Evolutionary conservation across 768 basidiomycete genomes (phyloP), one percentile per base, ranked within the genome.

Genomic region (Suillus discolor): DNA sequence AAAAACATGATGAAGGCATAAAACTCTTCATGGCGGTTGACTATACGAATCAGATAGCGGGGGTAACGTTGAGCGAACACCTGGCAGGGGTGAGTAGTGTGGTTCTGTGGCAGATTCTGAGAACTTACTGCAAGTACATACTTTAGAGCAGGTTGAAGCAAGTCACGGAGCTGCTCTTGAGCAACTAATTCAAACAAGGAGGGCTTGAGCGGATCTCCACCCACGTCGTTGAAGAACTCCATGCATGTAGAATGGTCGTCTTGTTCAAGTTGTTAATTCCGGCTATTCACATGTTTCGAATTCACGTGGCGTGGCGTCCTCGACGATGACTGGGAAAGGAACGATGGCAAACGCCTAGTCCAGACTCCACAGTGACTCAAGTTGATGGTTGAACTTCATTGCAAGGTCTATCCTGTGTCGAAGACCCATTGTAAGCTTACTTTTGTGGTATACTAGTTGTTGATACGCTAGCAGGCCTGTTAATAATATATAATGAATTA

Each of bases 1-100:
- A 95, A 83, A 62, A 96, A 79, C 90, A 99, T 93, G 67, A 97
- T 82, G 16, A 85, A 69, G 1, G 96, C 93, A 71, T 97, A 99
- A 77, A 97, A 94, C 75, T 98, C 96, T 76, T 99, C 97, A 81
- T 99, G 97, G 39, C 88, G 82, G 76, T 99, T 98, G 18, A 97
- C 93, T 62, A 99, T 83, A 20, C 90, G 89, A 51, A 99, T 79
- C 38, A 99, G 85, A 77, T 98, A 96, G 63, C 97, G 87, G 7
- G 97, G 97, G 75, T 98, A 92, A 64, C 90, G 84, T 81, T 98
- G 96, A 4, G 97, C 95, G 71, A 99, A 93, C 65, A 97, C 92
- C 96, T 97, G 66, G 44, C 2, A 64, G 13, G 34, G n/a, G 55
- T 44, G 47, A 55, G 59, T 42, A 13, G 15, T 23, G 18, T 11